Base-by-base conservation (phyloP, 495 filamentous ascomycete species). In the Aeminium ludgeri region DNA sequence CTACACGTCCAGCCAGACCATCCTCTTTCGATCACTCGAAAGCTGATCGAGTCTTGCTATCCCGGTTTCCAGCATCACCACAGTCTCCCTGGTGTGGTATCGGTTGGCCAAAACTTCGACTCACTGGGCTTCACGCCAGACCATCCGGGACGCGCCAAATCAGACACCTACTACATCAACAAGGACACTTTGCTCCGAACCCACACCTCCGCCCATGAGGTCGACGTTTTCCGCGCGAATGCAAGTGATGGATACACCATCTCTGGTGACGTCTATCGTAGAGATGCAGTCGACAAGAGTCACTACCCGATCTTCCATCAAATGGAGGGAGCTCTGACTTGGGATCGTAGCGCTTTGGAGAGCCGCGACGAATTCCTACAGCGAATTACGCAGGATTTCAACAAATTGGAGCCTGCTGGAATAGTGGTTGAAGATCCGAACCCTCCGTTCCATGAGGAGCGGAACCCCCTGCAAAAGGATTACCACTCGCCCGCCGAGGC, bases 231-330 rank as follows among this genome's bases (percentile, higher is more conserved):
- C 63, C 68, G 76, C 31, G 59, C 54, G 6, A 69, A 77, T 41
- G 63, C 67, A 34, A 79, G 72, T 48, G 70, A 78, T 27, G 89
- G 89, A 4, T 97, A 81, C 54, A 78, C 91, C 7, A 79, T 96
- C 52, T 77, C 76, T 45, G 91, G 86, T n/a, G 89, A 97, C 58
- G 89, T 97, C 10, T 97, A 96, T 61, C 75, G 89, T 16, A 72
- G 89, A 43, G 89, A 97, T 69, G 86, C 86, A 20, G 78, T 97
- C 53, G 89, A 97, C 57, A 76, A 82, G 38, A 82, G 73, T 50
- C 89, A 97, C 59, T 95, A 94, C 65, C 89, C 89, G 2, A 71
- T 94, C 42, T 97, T 97, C 60, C 91, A 97, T 62, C 89, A 97
- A 63, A 95, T 96, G 85, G 89, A 97, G 56, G 91, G 85, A 11